Evolutionary conservation across 768 basidiomycete species (phyloP), one percentile per base, ranked within the genome.

Genomic region (Leccinum aurantiacum): DNA sequence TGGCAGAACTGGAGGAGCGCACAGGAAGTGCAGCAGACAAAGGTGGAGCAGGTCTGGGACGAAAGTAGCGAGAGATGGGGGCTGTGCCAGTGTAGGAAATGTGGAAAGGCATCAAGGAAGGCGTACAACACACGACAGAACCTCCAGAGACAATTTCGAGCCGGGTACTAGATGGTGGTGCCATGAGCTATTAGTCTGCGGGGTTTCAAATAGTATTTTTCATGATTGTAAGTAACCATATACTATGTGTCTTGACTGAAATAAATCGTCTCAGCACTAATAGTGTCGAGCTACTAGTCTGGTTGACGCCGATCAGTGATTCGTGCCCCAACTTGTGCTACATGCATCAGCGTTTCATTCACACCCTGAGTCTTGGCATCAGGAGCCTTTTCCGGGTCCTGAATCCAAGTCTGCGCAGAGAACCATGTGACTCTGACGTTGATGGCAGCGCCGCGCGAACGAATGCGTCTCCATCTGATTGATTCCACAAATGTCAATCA

Each of bases 61-160:
- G 81, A 71, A 93, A 86, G 71, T 87, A 94, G 6, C 87, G 87
- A 4, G 87, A 88, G 17, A 93, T 77, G 6, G 87, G 85, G 1
- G 91, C 91, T 19, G 81, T 80, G 0, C 92, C 92, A 10, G 80
- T 77, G 71, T 91, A 84, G 13, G 79, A 74, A 51, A 93, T 85
- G 65, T 88, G 85, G 63, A 95, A 94, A 5, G 92, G 92, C 89
- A 95, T 91, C 31, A 95, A 79, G 68, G 86, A 80, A 1, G 89
- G 90, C 3, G 74, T 77, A 51, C 82, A 84, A 59, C n/a, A 75
- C 69, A 10, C 82, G 64, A 63, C 61, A 13, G 4, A 52, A 2
- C 13, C 25, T 31, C 22, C 59, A 31, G 65, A 54, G n/a, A 44
- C 58, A 37, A 74, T 68, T 60, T 74, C 67, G 48, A 68, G 56